Conservation (phyloP, 1,284 basidiomycete genomes). For the Abortiporus biennis region DNA sequence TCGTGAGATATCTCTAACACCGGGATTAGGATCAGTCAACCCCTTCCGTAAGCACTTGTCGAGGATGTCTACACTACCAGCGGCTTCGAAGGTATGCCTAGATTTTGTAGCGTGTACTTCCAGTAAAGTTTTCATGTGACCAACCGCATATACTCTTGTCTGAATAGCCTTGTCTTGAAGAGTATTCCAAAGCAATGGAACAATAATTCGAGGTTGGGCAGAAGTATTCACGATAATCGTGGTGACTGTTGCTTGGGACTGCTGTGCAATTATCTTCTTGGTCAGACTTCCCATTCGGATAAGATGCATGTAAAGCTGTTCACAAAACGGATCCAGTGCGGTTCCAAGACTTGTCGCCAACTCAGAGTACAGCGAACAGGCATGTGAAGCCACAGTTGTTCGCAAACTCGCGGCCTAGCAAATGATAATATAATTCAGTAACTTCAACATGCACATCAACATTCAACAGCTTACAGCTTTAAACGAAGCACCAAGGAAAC, state of each 20-base stretch:
- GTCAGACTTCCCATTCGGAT: constrained; percentile 88
- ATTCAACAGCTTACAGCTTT: constrained; percentile 67
- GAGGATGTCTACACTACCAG: constrained; percentile 61
- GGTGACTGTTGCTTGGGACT: constrained; percentile 73
- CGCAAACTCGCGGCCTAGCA: constrained; percentile 79
- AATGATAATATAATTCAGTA: constrained; percentile 7
- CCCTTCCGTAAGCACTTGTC: constrained; percentile 71
- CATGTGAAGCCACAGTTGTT: constrained; percentile 84
- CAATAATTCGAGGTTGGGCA: constrained; percentile 62
- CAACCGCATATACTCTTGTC: constrained; percentile 62
- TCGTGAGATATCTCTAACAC: constrained; percentile 73
- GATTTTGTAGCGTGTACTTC: constrained; percentile 63
- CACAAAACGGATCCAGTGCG: constrained; percentile 72
- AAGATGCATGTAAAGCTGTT: constrained; percentile 69
- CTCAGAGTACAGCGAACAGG: constrained; percentile 77
- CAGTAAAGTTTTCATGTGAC: constrained; percentile 71
- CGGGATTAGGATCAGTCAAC: constrained; percentile 75
- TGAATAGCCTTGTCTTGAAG: constrained; percentile 86
- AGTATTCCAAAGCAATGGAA: constrained; percentile 68
- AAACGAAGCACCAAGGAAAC: constrained; percentile 76
- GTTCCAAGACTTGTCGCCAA: constrained; percentile 67
- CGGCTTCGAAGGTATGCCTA: constrained; percentile 57
- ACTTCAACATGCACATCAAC: constrained; percentile 7
- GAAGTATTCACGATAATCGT: constrained; percentile 70
- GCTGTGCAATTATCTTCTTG: constrained; percentile 91